These are phyloP conservation scores for Penicillium palitans DNA, from an alignment of 2,329 filamentous ascomycete genomes.

Conservation along the genomic window DNA sequence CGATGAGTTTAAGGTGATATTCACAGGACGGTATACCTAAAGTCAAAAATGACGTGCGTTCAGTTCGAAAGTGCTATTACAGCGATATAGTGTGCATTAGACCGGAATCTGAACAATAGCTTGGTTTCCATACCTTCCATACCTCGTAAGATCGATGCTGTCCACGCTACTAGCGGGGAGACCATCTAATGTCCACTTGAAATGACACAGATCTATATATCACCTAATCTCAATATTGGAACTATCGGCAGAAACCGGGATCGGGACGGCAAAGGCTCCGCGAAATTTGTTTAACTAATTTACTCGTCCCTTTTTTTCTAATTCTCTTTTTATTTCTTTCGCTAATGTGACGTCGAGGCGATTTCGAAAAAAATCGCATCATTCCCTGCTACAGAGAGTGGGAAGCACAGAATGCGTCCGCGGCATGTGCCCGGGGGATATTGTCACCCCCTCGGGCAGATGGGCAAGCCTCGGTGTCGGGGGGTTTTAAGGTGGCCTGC, in stretches of 20 bases:
- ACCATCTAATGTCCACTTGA: not conserved
- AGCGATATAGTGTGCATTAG: not conserved
- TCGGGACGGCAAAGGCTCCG: conserved; percentile 8
- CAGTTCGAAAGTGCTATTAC: not conserved
- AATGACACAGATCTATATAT: not conserved
- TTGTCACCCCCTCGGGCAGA: not conserved
- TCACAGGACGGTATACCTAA: not conserved
- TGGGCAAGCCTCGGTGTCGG: conserved; percentile 2
- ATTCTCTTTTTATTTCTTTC: conserved; percentile 10
- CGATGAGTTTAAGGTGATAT: not conserved
- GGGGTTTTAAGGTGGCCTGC: not conserved
- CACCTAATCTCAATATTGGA: not conserved
- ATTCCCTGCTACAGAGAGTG: not conserved
- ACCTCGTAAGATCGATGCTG: not conserved
- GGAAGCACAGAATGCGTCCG: not conserved
- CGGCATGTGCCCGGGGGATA: not conserved
- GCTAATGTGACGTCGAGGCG: not conserved
- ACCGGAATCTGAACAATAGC: not conserved
- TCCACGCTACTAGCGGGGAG: not conserved
- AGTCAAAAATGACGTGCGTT: not conserved
- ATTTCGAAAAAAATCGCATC: not conserved
- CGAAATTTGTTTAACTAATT: conserved; percentile 12
- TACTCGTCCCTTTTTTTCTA: not conserved
- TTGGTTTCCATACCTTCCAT: not conserved
- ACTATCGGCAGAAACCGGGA: conserved; percentile 25